Conservation (phyloP, 306 rosid genomes). For the Gleditsia sinensis region DNA sequence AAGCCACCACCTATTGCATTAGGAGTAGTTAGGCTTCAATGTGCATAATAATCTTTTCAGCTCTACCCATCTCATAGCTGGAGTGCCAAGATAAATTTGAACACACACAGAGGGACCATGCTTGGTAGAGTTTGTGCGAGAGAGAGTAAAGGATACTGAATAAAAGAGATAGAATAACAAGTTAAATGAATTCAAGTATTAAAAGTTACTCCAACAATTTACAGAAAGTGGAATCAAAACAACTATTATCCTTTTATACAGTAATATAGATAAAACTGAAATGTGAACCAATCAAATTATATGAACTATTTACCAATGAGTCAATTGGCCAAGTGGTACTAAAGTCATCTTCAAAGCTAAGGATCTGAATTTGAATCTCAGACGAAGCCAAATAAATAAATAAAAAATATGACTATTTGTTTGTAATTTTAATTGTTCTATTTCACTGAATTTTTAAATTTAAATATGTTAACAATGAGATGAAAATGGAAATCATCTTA, state of each 20-base stretch:
- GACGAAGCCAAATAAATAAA: too few species aligned
- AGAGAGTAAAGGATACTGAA: not conserved
- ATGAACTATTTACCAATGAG: too few species aligned
- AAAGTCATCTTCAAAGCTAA: too few species aligned
- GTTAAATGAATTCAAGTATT: not conserved
- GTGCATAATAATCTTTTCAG: too few species aligned
- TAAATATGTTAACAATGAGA: not conserved
- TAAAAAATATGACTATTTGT: too few species aligned
- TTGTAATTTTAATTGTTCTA: not conserved
- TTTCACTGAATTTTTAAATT: not conserved
- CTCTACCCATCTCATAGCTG: too few species aligned
- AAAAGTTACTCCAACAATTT: not conserved
- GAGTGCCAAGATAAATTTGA: too few species aligned
- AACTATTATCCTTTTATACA: not conserved
- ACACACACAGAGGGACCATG: not conserved
- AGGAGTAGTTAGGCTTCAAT: conserved; percentile 2
- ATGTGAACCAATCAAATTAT: not conserved
- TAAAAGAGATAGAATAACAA: conserved; percentile 17
- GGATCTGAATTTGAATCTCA: too few species aligned
- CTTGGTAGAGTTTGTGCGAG: conserved; percentile 9
- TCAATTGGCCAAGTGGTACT: too few species aligned
- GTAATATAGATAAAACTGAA: not conserved
- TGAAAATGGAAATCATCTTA: not conserved
- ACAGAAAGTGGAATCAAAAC: not conserved
- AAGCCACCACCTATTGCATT: conserved; percentile 4